phyloP scores from a whole-genome alignment of 2,329 filamentous ascomycete species.

The Alternaria longipes region DNA sequence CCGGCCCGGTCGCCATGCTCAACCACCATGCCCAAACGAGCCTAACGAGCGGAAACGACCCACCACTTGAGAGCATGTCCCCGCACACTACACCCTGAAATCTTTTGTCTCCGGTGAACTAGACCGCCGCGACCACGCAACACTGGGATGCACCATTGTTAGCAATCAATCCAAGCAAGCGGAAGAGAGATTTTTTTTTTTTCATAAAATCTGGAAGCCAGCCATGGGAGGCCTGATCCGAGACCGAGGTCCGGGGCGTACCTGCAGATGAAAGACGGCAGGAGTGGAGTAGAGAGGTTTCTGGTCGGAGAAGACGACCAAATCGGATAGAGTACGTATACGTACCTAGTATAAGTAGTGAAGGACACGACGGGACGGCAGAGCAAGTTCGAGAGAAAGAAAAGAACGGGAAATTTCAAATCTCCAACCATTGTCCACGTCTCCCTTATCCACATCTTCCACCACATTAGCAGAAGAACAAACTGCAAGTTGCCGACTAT shows the following conservation, averaged over 20 bases:
- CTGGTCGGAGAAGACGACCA: background rate
- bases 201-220: background rate
- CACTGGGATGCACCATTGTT: background rate
- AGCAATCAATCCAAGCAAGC: background rate
- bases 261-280: background rate
- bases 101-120: conserved; percentile 2
- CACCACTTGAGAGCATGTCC: conserved; percentile 2
- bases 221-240: conserved; percentile 2
- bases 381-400: background rate
- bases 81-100: conserved; percentile 8
- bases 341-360: conserved; percentile 2
- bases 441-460: background rate
- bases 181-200: background rate
- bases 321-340: background rate
- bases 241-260: conserved; percentile 1
- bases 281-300: background rate
- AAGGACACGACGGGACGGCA: background rate
- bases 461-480: background rate
- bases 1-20: conserved; percentile 1
- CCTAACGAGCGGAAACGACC: conserved; percentile 3
- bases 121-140: background rate
- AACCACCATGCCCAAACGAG: background rate
- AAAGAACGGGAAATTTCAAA: background rate
- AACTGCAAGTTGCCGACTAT: background rate
- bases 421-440: background rate